These are phyloP conservation scores for Rhizopogon salebrosus DNA, from an alignment of 768 basidiomycete genomes.

Conservation along the genomic window DNA sequence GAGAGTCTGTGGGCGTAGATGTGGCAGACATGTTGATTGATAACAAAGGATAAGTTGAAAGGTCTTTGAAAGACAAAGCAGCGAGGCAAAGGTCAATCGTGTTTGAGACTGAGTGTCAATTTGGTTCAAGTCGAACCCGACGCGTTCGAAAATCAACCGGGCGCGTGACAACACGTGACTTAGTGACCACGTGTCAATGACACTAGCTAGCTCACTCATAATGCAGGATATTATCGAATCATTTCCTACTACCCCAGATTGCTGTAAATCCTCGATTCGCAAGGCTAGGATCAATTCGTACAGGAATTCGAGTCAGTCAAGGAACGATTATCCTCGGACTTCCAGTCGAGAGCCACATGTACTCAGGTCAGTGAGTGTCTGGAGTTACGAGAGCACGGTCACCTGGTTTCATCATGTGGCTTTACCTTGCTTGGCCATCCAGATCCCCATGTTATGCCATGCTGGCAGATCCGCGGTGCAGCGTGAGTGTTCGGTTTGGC, in stretches of 20 bases:
- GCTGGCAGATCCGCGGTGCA: not conserved
- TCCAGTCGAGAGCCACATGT: too few relatives aligned
- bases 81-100: not conserved
- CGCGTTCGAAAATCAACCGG: constrained; percentile 22
- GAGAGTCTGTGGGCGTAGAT: constrained; percentile 63
- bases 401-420: not conserved
- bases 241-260: too few relatives aligned
- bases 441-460: not conserved
- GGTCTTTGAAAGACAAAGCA: not conserved
- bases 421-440: not conserved
- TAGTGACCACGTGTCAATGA: not conserved
- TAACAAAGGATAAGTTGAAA: not conserved
- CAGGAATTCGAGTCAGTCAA: too few relatives aligned
- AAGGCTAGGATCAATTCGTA: too few relatives aligned
- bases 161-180: constrained; percentile 26
- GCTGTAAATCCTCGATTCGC: too few relatives aligned
- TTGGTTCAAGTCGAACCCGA: not conserved
- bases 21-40: constrained; percentile 45
- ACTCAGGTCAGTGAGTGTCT: too few relatives aligned
- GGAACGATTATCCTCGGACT: too few relatives aligned
- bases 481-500: not conserved
- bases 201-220: too few relatives aligned
- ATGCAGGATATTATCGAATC: too few relatives aligned
- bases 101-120: not conserved
- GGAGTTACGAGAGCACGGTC: too few relatives aligned